Conservation (phyloP, 306 rosid genomes). For the Prunus padus region DNA sequence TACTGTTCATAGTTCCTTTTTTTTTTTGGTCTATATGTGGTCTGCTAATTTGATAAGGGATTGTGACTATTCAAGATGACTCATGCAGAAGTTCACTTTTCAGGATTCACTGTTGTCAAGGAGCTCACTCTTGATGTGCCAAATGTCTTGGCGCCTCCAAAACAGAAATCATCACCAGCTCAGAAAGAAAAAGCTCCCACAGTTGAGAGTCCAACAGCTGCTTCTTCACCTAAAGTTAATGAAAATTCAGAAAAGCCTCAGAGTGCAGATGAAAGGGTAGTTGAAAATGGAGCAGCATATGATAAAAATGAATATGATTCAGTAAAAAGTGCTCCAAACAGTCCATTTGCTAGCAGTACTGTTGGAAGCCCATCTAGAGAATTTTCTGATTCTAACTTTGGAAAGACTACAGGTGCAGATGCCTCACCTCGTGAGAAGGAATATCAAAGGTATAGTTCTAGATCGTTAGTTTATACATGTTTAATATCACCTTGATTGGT, state of each 20-base stretch:
- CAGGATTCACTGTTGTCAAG: slow-evolving; percentile 83
- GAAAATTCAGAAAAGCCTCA: slow-evolving; percentile 52
- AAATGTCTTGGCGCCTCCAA: slow-evolving; percentile 70
- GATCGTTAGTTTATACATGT: slow-evolving; percentile 14
- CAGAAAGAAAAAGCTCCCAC: slow-evolving; percentile 36
- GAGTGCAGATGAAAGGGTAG: slow-evolving; percentile 49
- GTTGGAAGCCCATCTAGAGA: slow-evolving; percentile 72
- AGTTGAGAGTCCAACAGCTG: slow-evolving; percentile 50
- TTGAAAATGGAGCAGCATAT: slow-evolving; percentile 68
- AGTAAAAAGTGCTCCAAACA: slow-evolving; percentile 66
- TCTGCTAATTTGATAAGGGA: not conserved
- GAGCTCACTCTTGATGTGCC: slow-evolving; percentile 88
- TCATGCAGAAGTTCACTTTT: slow-evolving; percentile 26
- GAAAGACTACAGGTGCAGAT: slow-evolving; percentile 54
- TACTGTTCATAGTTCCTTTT: not conserved
- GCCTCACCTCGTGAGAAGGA: slow-evolving; percentile 67
- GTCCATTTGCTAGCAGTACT: slow-evolving; percentile 70
- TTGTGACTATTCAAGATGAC: slow-evolving; percentile 18
- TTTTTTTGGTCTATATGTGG: not conserved
- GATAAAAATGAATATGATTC: slow-evolving; percentile 59
- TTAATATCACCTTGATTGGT: slow-evolving; percentile 15
- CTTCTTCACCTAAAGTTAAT: slow-evolving; percentile 48
- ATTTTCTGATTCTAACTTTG: slow-evolving; percentile 50
- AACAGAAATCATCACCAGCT: slow-evolving; percentile 45
- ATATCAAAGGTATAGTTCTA: slow-evolving; percentile 59